Evolutionary conservation across 108 stramenopile species (phyloP).

Genomic region (Thalassiosira profunda): DNA sequence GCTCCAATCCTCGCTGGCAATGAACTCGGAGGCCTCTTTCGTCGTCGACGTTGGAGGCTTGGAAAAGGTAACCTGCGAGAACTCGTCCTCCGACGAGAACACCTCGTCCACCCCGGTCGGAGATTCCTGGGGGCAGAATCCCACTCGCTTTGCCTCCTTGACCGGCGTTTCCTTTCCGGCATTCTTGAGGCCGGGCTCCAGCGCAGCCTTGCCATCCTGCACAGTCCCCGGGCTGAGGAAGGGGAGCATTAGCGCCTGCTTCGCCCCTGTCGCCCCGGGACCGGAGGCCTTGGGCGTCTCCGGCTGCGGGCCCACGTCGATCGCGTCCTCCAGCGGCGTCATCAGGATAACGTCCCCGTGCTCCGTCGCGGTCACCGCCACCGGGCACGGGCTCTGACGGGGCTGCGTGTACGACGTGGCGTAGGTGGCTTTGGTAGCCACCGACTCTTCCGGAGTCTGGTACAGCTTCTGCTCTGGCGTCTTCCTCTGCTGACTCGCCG

Average conservation of each 20-base stretch:
- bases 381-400: too few species aligned
- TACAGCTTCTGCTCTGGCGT: too few species aligned
- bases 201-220: neutral
- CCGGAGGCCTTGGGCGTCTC: neutral
- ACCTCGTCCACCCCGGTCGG: slow-evolving; percentile 18
- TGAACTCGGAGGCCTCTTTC: too few species aligned
- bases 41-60: too few species aligned
- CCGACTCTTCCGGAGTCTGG: too few species aligned
- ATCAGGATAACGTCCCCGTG: slow-evolving; percentile 26
- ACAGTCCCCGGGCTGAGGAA: neutral
- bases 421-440: too few species aligned
- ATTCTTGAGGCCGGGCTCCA: neutral
- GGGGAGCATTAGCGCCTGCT: neutral
- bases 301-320: neutral
- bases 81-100: neutral
- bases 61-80: neutral
- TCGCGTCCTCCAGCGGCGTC: slow-evolving; percentile 4
- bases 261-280: neutral
- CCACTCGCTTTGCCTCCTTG: neutral
- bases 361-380: slow-evolving; percentile 16
- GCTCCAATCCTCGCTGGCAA: slow-evolving; percentile 12
- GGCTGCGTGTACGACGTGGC: too few species aligned
- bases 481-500: too few species aligned
- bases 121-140: slow-evolving; percentile 2
- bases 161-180: neutral